phyloP scores from a whole-genome alignment of 495 filamentous ascomycete genomes.

The Aspergillus heteromorphus region DNA sequence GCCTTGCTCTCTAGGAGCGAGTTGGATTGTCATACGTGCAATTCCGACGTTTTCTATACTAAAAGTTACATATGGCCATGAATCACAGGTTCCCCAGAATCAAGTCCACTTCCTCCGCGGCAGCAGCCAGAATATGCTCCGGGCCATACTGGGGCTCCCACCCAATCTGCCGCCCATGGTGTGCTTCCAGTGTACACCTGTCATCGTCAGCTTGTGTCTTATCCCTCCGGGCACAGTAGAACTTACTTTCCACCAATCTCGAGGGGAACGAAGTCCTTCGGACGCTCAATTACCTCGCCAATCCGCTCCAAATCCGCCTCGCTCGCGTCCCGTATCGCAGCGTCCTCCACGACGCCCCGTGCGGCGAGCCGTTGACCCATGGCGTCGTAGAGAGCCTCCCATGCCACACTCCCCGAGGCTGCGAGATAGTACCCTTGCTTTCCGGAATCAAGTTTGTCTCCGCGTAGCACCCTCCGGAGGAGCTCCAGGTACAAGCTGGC shows the following conservation, averaged over 20 bases:
- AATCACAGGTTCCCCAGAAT: conserved; percentile 23
- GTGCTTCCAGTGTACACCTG: conserved; percentile 36
- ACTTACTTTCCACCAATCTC: conserved; percentile 39
- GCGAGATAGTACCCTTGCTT: conserved; percentile 48
- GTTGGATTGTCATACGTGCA: too few species aligned
- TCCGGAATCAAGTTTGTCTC: conserved; percentile 28
- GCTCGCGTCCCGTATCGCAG: conserved; percentile 24
- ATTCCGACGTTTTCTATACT: too few species aligned
- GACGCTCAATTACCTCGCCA: conserved; percentile 26
- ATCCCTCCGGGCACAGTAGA: not conserved
- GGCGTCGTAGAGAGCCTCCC: conserved; percentile 42
- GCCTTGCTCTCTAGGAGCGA: too few species aligned
- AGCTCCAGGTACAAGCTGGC: conserved; percentile 38
- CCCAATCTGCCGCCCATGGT: conserved; percentile 31
- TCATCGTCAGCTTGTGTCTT: not conserved
- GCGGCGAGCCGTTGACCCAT: conserved; percentile 36
- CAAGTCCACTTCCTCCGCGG: conserved; percentile 32
- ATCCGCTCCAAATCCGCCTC: conserved; percentile 29
- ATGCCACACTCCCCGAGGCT: conserved; percentile 37
- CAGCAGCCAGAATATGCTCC: conserved; percentile 35
- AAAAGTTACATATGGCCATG: too few species aligned
- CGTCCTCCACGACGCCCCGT: conserved; percentile 29
- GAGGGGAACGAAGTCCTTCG: conserved; percentile 26
- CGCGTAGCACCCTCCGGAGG: conserved; percentile 35
- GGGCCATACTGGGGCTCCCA: conserved; percentile 35